Percentiles rank a stretch among this genome's conserved stretches.
Evolutionary conservation across 495 filamentous ascomycete species (phyloP).

Genomic region (Aspergillus indologenus): DNA sequence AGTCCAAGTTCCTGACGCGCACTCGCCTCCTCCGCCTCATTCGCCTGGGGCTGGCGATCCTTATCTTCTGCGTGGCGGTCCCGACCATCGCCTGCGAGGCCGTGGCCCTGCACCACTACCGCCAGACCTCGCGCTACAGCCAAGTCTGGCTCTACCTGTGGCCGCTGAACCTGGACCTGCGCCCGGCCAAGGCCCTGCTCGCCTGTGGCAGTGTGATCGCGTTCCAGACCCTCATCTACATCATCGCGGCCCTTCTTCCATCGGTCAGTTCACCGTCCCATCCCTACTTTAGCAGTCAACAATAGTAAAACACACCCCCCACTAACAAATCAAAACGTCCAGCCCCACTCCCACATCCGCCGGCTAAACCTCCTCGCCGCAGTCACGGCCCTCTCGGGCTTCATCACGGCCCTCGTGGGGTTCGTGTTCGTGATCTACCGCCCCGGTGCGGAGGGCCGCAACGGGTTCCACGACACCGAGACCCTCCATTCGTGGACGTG

Average conservation of each 20-base stretch:
- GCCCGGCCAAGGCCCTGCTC: constrained; percentile 42
- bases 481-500: constrained; percentile 53
- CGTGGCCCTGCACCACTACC: constrained; percentile 40
- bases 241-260: constrained; percentile 40
- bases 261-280: constrained; percentile 32
- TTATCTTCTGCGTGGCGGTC: constrained; percentile 34
- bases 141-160: constrained; percentile 45
- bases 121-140: constrained; percentile 32
- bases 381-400: constrained; percentile 30
- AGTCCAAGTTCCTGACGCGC: constrained; percentile 38
- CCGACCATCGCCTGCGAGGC: constrained; percentile 43
- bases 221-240: constrained; percentile 39
- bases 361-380: constrained; percentile 40
- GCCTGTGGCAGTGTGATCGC: constrained; percentile 44
- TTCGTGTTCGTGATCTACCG: constrained; percentile 43
- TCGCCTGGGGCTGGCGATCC: constrained; percentile 35
- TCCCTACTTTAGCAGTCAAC: background rate
- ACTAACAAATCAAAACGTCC: constrained; percentile 15
- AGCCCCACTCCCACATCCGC: constrained; percentile 37
- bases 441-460: constrained; percentile 37
- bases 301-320: too few relatives aligned
- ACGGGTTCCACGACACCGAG: constrained; percentile 37
- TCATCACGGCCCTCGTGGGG: constrained; percentile 41
- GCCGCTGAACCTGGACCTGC: constrained; percentile 48
- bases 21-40: constrained; percentile 35